These are phyloP conservation scores for Claviceps maximensis DNA, from an alignment of 2,329 filamentous ascomycete genomes.

Conservation along the genomic window DNA sequence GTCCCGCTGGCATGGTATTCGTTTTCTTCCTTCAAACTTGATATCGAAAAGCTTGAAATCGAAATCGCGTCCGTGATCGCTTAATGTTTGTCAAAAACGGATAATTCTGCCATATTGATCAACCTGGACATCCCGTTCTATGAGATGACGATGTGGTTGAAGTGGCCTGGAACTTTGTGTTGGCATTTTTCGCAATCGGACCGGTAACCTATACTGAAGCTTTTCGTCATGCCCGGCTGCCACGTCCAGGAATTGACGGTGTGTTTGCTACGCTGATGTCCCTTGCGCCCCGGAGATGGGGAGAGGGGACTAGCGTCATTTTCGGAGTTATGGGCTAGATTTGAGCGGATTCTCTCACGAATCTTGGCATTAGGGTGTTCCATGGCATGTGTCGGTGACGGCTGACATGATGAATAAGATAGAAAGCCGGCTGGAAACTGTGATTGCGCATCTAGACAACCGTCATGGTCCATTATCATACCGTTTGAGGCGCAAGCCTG, in stretches of 20 bases:
- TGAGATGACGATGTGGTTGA: constrained; percentile 63
- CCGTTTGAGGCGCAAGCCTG: constrained; percentile 17
- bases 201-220: constrained; percentile 66
- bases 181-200: constrained; percentile 68
- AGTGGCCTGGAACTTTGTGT: constrained; percentile 63
- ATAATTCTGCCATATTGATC: background rate
- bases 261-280: constrained; percentile 45
- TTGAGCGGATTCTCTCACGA: constrained; percentile 19
- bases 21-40: background rate
- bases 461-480: constrained; percentile 16
- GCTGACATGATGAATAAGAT: constrained; percentile 9
- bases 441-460: background rate
- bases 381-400: constrained; percentile 23
- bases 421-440: constrained; percentile 9
- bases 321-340: constrained; percentile 12
- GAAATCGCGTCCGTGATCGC: background rate
- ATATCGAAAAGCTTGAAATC: too few relatives aligned
- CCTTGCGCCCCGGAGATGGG: constrained; percentile 36
- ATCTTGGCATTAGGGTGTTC: constrained; percentile 26
- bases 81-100: background rate
- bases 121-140: constrained; percentile 23
- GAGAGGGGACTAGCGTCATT: constrained; percentile 25
- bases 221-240: constrained; percentile 52
- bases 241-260: constrained; percentile 48
- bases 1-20: background rate